These are phyloP conservation scores for Inosperma sp. DNA, from an alignment of 768 basidiomycete species.

Conservation along the genomic window DNA sequence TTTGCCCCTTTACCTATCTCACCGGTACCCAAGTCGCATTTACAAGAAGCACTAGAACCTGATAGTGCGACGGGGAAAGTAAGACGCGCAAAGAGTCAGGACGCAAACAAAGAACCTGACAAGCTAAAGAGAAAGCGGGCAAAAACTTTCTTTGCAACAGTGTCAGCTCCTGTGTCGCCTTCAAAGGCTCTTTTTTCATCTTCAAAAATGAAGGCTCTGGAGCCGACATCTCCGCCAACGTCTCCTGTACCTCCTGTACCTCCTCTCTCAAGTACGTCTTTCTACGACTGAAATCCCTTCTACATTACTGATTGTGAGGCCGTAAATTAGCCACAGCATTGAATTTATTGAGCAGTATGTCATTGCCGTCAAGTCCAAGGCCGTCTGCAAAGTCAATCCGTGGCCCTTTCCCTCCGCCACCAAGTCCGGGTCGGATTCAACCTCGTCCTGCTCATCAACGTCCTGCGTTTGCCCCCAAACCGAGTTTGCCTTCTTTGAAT, in stretches of 20 bases:
- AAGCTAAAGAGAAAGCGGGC: slow-evolving; percentile 4
- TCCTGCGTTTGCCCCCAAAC: slow-evolving; percentile 45
- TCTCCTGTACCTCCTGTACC: neutral
- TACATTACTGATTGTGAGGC: too few relatives aligned
- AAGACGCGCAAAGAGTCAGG: slow-evolving; percentile 4
- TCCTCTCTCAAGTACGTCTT: neutral
- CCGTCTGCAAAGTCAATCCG: too few relatives aligned
- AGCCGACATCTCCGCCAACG: too few relatives aligned
- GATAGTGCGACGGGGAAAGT: neutral
- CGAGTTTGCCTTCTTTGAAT: slow-evolving; percentile 48
- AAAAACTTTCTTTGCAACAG: slow-evolving; percentile 6
- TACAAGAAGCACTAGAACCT: slow-evolving; percentile 2
- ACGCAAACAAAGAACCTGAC: neutral
- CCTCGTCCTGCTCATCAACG: slow-evolving; percentile 40
- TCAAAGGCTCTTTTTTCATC: slow-evolving; percentile 3
- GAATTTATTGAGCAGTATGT: too few relatives aligned
- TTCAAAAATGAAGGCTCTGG: neutral
- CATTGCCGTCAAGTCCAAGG: neutral
- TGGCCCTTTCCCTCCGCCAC: slow-evolving; percentile 5
- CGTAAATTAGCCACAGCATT: too few relatives aligned
- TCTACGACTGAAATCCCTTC: neutral
- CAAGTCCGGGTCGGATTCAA: slow-evolving; percentile 9
- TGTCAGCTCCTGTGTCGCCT: slow-evolving; percentile 9
- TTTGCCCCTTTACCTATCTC: neutral
- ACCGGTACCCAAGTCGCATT: slow-evolving; percentile 5